Base-by-base conservation (phyloP, 2,329 filamentous ascomycete genomes). In the Mycosphaerella arachidis region DNA sequence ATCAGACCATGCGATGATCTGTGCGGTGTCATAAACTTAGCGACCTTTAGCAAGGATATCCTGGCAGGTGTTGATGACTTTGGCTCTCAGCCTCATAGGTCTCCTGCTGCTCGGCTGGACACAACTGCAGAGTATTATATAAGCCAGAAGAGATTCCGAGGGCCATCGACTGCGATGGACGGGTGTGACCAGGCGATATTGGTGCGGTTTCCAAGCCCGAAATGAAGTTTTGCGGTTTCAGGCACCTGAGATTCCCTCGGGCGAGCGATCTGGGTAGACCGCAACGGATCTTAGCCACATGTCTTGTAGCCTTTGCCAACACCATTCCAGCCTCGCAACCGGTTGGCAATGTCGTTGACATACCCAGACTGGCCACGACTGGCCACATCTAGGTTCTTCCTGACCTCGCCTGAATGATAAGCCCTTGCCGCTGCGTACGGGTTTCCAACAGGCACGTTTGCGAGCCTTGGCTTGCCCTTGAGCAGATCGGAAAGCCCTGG, bases 261-360 rank as follows among this genome's bases (percentile, higher is more conserved):
- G 40, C 40, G 13, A n/a, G n/a, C n/a, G 4, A 8, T 43, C 13
- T 18, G n/a, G 13, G n/a, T n/a, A 43, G 5, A 7, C 7, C 16
- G n/a, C 13, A 43, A n/a, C 40, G 18, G n/a, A 16, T 7, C 13
- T 50, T 20, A 50, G 27, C 29, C 24, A 43, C 63, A 64, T 13
- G 18, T 29, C 30, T 43, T 35, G 43, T 63, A 62, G 1, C 60
- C 60, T 10, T 45, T 52, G 10, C 62, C 63, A 31, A 35, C 43
- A 27, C 63, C 67, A 56, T 66, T 53, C 68, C 68, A 70, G 10
- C 68, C 67, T 8, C 64, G 48, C 35, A 70, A 50, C 37, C 67
- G 43, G 54, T 70, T 70, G 43, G 66, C 66, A 30, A 70, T 50
- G 58, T 70, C 67, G 31, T 58, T 63, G 13, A 66, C 56, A 53